phyloP scores from a whole-genome alignment of 2,329 filamentous ascomycete genomes.

The Orbilia javanica region DNA sequence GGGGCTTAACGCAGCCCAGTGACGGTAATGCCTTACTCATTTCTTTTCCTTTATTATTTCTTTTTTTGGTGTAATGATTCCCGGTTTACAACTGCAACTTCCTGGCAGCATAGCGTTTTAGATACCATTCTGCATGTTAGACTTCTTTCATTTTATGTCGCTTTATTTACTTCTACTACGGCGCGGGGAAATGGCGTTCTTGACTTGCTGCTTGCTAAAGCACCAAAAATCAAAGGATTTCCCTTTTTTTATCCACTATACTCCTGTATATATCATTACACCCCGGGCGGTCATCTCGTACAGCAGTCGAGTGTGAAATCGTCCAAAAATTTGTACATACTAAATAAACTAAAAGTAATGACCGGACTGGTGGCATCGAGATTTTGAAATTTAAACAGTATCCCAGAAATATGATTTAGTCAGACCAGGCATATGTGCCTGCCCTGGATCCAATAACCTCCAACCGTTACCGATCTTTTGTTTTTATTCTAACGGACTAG shows the following conservation, averaged over 20 bases:
- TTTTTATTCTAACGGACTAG: not conserved
- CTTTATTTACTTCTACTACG: slow-evolving; percentile 6
- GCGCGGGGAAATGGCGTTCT: slow-evolving; percentile 39
- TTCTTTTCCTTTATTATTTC: not conserved
- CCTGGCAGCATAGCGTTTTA: slow-evolving; percentile 33
- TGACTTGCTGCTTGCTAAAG: not conserved
- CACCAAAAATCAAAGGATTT: not conserved
- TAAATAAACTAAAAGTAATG: not conserved
- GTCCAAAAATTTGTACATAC: slow-evolving; percentile 29
- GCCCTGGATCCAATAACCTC: not conserved
- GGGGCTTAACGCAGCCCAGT: not conserved
- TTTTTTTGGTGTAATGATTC: slow-evolving; percentile 7
- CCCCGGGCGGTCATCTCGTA: not conserved
- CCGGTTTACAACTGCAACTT: not conserved
- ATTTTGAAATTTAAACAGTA: not conserved
- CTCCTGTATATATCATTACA: slow-evolving; percentile 25
- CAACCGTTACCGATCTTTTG: not conserved
- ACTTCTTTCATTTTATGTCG: slow-evolving; percentile 2
- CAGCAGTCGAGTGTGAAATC: not conserved
- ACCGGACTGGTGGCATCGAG: not conserved
- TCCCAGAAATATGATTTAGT: not conserved
- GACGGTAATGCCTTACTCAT: not conserved
- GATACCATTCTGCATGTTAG: slow-evolving; percentile 55
- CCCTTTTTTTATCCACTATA: not conserved
- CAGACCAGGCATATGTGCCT: not conserved